These are phyloP conservation scores for Astragalus membranaceus DNA, from an alignment of 306 rosid genomes.

Conservation along the genomic window DNA sequence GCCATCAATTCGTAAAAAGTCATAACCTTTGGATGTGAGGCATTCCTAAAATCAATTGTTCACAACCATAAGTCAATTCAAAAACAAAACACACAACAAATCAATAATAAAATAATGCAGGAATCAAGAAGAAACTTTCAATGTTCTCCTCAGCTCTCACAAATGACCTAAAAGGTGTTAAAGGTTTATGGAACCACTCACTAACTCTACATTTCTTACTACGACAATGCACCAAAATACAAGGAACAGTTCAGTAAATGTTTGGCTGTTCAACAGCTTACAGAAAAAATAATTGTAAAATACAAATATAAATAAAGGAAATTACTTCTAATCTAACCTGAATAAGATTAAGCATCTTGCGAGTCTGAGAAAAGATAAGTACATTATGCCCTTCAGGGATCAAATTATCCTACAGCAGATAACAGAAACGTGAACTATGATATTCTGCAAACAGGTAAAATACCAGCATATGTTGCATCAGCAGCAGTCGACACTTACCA, in stretches of 20 bases:
- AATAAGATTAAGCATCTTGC: constrained; percentile 93
- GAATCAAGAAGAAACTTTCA: neutral
- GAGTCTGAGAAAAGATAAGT: constrained; percentile 91
- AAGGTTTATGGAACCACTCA: neutral
- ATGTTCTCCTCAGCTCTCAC: neutral
- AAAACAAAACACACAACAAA: neutral
- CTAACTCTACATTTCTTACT: neutral
- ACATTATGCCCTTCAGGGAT: constrained; percentile 75
- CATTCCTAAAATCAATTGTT: constrained; percentile 46
- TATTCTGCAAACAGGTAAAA: constrained; percentile 1
- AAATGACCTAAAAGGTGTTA: neutral
- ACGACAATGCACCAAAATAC: neutral
- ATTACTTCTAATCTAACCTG: constrained; percentile 42
- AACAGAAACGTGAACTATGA: neutral
- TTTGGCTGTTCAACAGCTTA: neutral
- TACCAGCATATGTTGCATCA: neutral
- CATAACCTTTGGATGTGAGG: constrained; percentile 47
- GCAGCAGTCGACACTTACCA: constrained; percentile 44
- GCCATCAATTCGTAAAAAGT: constrained; percentile 78
- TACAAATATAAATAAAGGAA: neutral
- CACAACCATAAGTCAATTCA: neutral
- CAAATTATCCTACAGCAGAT: constrained; percentile 49
- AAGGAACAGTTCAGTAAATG: neutral
- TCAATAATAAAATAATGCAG: neutral
- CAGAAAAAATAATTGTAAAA: neutral